Evolutionary conservation across 108 stramenopile species (phyloP).

Genomic region (Nannochloropsis granulata): DNA sequence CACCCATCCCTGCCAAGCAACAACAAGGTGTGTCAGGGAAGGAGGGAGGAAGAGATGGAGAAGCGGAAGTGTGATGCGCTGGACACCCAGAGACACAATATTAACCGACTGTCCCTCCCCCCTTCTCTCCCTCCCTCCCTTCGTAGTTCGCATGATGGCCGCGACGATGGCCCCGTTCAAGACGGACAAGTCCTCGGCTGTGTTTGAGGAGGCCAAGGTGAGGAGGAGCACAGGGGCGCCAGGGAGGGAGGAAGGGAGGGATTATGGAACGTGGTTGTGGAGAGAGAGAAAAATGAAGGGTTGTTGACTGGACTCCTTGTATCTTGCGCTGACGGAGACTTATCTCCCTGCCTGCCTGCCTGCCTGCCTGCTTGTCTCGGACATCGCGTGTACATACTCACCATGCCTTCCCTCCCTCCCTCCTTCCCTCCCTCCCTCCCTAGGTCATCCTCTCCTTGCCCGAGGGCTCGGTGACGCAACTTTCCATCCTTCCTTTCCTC

Average conservation of each 20-base stretch:
- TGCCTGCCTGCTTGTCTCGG: too few relatives aligned
- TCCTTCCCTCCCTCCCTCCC: too few relatives aligned
- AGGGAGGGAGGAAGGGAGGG: background rate
- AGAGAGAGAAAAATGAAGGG: background rate
- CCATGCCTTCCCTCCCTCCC: too few relatives aligned
- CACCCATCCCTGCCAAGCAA: background rate
- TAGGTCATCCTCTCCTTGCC: too few relatives aligned
- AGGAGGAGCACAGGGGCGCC: background rate
- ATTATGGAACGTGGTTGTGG: background rate
- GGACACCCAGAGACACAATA: background rate
- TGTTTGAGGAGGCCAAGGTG: background rate
- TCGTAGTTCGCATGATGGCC: background rate
- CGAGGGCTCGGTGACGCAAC: too few relatives aligned
- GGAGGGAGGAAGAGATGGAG: background rate
- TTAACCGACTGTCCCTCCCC: background rate
- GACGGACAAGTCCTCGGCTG: background rate
- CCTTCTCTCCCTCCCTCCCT: background rate
- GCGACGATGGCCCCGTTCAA: background rate
- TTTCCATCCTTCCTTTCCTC: too few relatives aligned
- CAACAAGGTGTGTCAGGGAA: background rate
- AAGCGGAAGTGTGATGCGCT: too few relatives aligned
- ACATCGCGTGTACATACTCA: too few relatives aligned
- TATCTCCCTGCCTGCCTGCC: too few relatives aligned
- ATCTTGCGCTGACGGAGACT: too few relatives aligned
- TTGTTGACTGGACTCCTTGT: too few relatives aligned